phyloP scores from a whole-genome alignment of 164 flowering plant genomes.

The Cinnamomum chago region DNA sequence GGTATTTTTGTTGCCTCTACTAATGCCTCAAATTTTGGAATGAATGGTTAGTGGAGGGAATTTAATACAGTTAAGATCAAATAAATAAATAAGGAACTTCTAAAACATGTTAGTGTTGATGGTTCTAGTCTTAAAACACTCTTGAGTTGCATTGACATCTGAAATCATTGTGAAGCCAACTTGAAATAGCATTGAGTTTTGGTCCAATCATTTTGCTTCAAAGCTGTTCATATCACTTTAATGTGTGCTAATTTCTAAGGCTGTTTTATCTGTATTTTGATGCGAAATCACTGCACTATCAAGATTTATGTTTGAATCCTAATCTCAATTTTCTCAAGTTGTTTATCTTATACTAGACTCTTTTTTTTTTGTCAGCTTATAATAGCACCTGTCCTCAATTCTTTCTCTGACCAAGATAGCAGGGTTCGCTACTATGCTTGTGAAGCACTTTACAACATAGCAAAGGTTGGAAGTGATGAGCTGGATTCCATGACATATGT shows the following conservation, averaged over 20 bases:
- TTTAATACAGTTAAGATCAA: too few species aligned
- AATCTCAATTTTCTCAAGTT: neutral
- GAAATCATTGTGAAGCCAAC: neutral
- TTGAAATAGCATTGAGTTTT: neutral
- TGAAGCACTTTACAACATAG: constrained; percentile 97
- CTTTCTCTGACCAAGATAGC: constrained; percentile 93
- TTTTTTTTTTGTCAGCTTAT: constrained; percentile 53
- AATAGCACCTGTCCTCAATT: constrained; percentile 87
- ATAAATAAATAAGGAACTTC: too few species aligned
- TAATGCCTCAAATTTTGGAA: too few species aligned
- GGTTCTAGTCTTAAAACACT: too few species aligned
- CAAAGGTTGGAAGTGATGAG: constrained; percentile 57
- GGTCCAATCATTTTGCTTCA: neutral
- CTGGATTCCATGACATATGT: neutral
- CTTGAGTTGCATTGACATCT: neutral
- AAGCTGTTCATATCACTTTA: neutral
- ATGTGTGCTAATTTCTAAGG: neutral
- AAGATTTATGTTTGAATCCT: neutral
- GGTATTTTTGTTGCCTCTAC: too few species aligned
- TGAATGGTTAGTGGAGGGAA: too few species aligned
- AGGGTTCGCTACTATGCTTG: constrained; percentile 99
- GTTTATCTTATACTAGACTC: neutral
- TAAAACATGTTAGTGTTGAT: too few species aligned
- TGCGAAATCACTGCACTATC: neutral
- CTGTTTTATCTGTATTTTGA: neutral